These are phyloP conservation scores for Sclerotinia trifoliorum DNA, from an alignment of 2,329 filamentous ascomycete species.

Conservation along the genomic window DNA sequence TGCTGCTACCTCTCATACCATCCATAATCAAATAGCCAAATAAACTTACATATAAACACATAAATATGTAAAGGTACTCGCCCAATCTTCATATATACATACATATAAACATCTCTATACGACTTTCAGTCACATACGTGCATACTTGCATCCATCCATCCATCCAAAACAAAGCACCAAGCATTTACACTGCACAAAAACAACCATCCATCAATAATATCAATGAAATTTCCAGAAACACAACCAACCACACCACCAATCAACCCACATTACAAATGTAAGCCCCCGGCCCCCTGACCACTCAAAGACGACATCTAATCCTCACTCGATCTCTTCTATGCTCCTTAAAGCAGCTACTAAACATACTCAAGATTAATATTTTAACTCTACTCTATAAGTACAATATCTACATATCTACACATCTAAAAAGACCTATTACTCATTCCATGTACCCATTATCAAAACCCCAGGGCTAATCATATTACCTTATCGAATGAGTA, in stretches of 20 bases:
- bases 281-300: too few relatives aligned
- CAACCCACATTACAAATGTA: not conserved
- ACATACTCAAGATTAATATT: not conserved
- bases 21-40: not conserved
- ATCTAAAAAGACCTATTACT: not conserved
- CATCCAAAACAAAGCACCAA: not conserved
- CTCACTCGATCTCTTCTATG: not conserved
- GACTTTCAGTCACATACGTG: too few relatives aligned
- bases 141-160: not conserved
- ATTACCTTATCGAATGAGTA: not conserved
- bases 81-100: too few relatives aligned
- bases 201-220: not conserved
- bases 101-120: too few relatives aligned
- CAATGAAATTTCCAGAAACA: not conserved
- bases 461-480: not conserved
- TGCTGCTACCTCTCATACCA: slow-evolving; percentile 14
- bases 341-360: not conserved
- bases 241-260: not conserved
- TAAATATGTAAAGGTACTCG: too few relatives aligned
- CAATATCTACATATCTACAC: not conserved
- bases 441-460: not conserved
- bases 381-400: not conserved
- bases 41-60: not conserved
- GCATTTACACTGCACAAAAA: not conserved
- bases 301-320: not conserved